Conservation (phyloP, 176 grass and related monocot genomes). For the Aechmea fasciata region DNA sequence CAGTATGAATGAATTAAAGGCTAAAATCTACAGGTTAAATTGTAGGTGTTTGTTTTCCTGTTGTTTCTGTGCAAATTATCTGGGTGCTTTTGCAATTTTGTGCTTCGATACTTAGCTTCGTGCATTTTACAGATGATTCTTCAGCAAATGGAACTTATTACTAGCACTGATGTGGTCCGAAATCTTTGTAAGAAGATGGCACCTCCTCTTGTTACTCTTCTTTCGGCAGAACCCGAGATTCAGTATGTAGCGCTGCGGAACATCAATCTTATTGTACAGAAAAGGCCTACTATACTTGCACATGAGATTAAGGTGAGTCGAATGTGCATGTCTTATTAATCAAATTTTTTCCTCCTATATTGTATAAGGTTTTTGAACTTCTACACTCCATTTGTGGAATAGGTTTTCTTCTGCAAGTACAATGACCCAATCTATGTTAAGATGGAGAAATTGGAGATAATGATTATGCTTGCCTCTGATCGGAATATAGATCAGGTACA, state of each 20-base stretch:
- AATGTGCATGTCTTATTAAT: slow-evolving; percentile 21
- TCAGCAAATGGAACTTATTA: slow-evolving; percentile 99
- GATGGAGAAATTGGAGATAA: slow-evolving; percentile 98
- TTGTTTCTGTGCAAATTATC: not conserved
- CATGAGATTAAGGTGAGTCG: slow-evolving; percentile 95
- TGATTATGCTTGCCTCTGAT: slow-evolving; percentile 99
- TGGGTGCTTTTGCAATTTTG: not conserved
- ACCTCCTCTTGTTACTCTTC: slow-evolving; percentile 87
- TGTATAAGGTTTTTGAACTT: not conserved
- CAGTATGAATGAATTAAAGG: not conserved
- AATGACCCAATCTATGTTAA: slow-evolving; percentile 97
- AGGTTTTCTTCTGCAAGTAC: slow-evolving; percentile 99
- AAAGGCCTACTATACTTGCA: slow-evolving; percentile 95
- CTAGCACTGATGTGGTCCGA: slow-evolving; percentile 83
- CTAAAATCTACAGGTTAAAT: not conserved
- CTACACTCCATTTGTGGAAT: slow-evolving; percentile 5
- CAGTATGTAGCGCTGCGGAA: slow-evolving; percentile 97
- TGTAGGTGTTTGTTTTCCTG: not conserved
- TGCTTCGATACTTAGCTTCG: not conserved
- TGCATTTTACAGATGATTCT: slow-evolving; percentile 73
- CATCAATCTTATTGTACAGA: slow-evolving; percentile 98
- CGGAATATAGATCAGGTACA: slow-evolving; percentile 94
- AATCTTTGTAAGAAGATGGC: slow-evolving; percentile 99
- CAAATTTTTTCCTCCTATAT: not conserved
- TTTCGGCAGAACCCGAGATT: slow-evolving; percentile 96